Evolutionary conservation across 768 basidiomycete genomes (phyloP).

Genomic region (Ramaria sp.): DNA sequence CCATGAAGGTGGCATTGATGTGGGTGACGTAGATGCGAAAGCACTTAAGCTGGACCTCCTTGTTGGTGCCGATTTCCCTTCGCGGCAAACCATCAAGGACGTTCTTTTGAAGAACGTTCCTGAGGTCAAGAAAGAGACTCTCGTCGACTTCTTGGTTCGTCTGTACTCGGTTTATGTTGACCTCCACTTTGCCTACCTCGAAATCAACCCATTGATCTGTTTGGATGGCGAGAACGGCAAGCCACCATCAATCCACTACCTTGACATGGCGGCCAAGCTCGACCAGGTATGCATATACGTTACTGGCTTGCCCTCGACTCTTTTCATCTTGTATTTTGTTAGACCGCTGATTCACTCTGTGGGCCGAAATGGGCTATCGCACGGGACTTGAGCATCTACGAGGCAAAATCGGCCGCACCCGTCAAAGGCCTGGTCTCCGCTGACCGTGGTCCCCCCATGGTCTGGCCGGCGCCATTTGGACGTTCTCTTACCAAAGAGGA

Average conservation of each 20-base stretch:
- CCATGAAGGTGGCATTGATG: constrained; percentile 96
- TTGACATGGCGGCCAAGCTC: constrained; percentile 99
- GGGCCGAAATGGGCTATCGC: constrained; percentile 99
- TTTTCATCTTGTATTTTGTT: neutral
- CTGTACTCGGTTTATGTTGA: constrained; percentile 98
- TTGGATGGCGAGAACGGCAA: constrained; percentile 69
- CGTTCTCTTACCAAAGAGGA: constrained; percentile 98
- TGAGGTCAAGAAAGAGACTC: constrained; percentile 69
- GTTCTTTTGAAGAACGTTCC: constrained; percentile 79
- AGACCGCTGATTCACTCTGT: constrained; percentile 92
- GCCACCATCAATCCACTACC: constrained; percentile 78
- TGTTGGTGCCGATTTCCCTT: constrained; percentile 70
- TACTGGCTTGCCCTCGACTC: neutral
- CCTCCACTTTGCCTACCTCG: constrained; percentile 98
- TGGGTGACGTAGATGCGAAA: constrained; percentile 97
- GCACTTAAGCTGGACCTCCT: constrained; percentile 82
- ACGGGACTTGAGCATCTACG: constrained; percentile 74
- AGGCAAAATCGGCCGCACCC: constrained; percentile 33
- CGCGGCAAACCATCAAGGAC: constrained; percentile 61
- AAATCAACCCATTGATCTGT: constrained; percentile 97
- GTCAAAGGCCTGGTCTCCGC: constrained; percentile 48
- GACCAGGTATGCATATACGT: constrained; percentile 47
- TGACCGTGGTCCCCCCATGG: constrained; percentile 97
- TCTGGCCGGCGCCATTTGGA: constrained; percentile 91
- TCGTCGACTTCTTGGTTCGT: constrained; percentile 89